These are phyloP conservation scores for Plasmodium chabaudi DNA, from an alignment of 169 alveolate species.

Conservation along the genomic window DNA sequence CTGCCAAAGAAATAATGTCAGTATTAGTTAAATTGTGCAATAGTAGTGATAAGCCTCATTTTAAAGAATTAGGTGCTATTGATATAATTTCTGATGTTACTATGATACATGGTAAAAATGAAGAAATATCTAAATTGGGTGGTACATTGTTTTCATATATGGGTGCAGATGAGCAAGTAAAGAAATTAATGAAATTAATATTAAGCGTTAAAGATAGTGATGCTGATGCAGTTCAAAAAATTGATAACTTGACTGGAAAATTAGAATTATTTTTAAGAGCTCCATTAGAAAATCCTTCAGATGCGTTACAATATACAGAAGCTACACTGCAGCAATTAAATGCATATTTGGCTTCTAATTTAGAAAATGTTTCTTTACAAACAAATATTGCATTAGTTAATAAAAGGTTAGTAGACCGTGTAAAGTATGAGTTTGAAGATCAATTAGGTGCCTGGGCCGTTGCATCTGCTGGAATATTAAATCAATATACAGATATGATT, in stretches of 20 bases:
- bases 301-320: constrained; percentile 92
- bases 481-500: constrained; percentile 85
- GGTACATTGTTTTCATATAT: constrained; percentile 90
- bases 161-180: constrained; percentile 94
- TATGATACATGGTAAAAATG: constrained; percentile 89
- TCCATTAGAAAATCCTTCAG: constrained; percentile 90
- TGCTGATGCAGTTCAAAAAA: constrained; percentile 88
- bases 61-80: constrained; percentile 89
- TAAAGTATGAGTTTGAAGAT: constrained; percentile 88
- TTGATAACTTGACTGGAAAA: constrained; percentile 87
- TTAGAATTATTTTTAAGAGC: constrained; percentile 91
- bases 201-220: constrained; percentile 85
- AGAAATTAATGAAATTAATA: constrained; percentile 89
- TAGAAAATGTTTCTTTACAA: constrained; percentile 83
- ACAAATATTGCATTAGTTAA: constrained; percentile 82
- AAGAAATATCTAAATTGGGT: constrained; percentile 85
- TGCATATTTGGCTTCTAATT: constrained; percentile 81
- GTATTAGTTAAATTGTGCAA: constrained; percentile 83
- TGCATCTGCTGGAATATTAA: constrained; percentile 89
- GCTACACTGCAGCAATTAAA: constrained; percentile 88
- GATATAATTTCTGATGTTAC: constrained; percentile 90
- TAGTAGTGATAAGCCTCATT: constrained; percentile 80
- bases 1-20: constrained; percentile 81
- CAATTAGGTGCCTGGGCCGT: constrained; percentile 95
- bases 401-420: constrained; percentile 84